Percentiles rank a stretch among this genome's conserved stretches.
Evolutionary conservation across 2,329 filamentous ascomycete species (phyloP).

Genomic region (Xylogone sp.): DNA sequence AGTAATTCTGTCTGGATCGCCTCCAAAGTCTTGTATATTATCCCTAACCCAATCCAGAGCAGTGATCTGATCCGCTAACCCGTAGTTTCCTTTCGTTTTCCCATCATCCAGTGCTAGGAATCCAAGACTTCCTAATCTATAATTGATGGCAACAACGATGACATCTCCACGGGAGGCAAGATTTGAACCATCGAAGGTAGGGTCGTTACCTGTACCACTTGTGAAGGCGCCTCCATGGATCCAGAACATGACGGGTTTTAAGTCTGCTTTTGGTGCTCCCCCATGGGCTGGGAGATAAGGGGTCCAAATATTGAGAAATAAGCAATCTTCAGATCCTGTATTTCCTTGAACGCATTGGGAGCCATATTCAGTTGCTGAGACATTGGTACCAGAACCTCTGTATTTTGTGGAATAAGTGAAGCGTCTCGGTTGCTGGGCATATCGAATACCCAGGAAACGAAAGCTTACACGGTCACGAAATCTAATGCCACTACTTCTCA

Average conservation of each 20-base stretch:
- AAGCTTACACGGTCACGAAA: slow-evolving; percentile 47
- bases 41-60: slow-evolving; percentile 30
- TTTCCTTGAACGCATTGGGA: slow-evolving; percentile 39
- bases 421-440: slow-evolving; percentile 17
- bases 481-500: slow-evolving; percentile 6
- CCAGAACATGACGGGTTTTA: slow-evolving; percentile 30
- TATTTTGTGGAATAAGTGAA: slow-evolving; percentile 39
- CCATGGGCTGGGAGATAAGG: slow-evolving; percentile 32
- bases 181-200: slow-evolving; percentile 18
- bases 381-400: slow-evolving; percentile 34
- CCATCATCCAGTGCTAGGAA: slow-evolving; percentile 44
- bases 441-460: slow-evolving; percentile 24
- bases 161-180: slow-evolving; percentile 19
- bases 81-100: slow-evolving; percentile 41
- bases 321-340: slow-evolving; percentile 47
- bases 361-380: slow-evolving; percentile 40
- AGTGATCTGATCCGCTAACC: slow-evolving; percentile 34
- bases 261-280: slow-evolving; percentile 3
- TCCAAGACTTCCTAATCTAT: slow-evolving; percentile 40
- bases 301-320: slow-evolving; percentile 51
- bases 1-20: slow-evolving; percentile 28
- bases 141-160: slow-evolving; percentile 31
- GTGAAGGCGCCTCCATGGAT: slow-evolving; percentile 30
- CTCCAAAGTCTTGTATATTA: slow-evolving; percentile 31
- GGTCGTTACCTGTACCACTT: slow-evolving; percentile 15